Evolutionary conservation across 768 basidiomycete species (phyloP).

Genomic region (Tulasnella calospora): DNA sequence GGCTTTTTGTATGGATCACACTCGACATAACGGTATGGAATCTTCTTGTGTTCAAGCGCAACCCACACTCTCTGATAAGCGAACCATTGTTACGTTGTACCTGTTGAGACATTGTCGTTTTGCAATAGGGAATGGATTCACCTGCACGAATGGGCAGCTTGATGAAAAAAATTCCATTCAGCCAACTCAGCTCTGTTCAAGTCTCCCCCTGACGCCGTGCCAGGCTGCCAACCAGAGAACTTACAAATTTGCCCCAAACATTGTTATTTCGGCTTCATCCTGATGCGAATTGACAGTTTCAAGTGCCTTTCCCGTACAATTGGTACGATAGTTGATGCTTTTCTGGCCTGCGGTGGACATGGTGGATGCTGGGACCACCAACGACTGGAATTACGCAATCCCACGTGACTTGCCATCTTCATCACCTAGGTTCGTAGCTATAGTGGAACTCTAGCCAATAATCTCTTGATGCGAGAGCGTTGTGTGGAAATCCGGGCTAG

Average conservation of each 20-base stretch:
- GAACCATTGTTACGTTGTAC: background rate
- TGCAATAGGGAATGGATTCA: background rate
- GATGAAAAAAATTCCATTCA: background rate
- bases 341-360: slow-evolving; percentile 6
- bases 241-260: slow-evolving; percentile 68
- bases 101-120: background rate
- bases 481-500: no score
- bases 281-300: slow-evolving; percentile 51
- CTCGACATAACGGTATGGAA: slow-evolving; percentile 72
- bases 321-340: slow-evolving; percentile 37
- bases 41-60: slow-evolving; percentile 60
- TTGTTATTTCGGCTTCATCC: slow-evolving; percentile 50
- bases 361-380: background rate
- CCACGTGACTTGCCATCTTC: background rate
- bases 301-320: slow-evolving; percentile 50
- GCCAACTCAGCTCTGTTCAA: background rate
- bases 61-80: slow-evolving; percentile 61
- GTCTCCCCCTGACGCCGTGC: slow-evolving; percentile 55
- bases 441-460: no score
- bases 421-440: background rate
- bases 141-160: slow-evolving; percentile 23
- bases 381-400: background rate
- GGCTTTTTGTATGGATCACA: slow-evolving; percentile 83
- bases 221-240: slow-evolving; percentile 37
- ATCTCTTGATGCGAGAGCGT: no score